Evolutionary conservation across 2,329 filamentous ascomycete species (phyloP).

Genomic region (Corniculantispora saksenae): DNA sequence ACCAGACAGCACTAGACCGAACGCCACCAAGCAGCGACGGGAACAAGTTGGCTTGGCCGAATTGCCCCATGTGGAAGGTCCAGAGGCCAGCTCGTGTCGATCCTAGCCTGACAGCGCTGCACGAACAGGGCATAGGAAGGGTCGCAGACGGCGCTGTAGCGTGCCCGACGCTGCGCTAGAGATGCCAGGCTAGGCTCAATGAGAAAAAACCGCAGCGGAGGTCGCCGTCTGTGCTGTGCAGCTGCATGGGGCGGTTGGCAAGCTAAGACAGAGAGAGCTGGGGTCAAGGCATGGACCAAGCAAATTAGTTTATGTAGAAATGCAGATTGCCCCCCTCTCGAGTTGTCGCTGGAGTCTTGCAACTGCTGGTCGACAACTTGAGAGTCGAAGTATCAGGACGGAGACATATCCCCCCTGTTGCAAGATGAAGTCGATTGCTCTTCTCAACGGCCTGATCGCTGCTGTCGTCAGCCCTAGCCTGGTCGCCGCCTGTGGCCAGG

Average conservation of each 20-base stretch:
- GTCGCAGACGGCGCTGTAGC: neutral
- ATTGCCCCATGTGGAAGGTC: slow-evolving; percentile 14
- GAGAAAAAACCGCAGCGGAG: neutral
- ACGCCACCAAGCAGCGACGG: neutral
- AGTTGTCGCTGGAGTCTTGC: neutral
- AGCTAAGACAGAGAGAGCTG: slow-evolving; percentile 1
- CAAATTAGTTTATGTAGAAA: slow-evolving; percentile 1
- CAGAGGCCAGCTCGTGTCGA: slow-evolving; percentile 4
- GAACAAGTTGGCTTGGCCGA: slow-evolving; percentile 5
- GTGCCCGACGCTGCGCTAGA: neutral
- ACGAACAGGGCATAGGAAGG: neutral
- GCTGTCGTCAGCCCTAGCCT: neutral
- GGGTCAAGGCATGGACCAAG: neutral
- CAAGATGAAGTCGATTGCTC: slow-evolving; percentile 13
- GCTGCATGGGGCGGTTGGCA: neutral
- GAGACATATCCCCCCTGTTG: neutral
- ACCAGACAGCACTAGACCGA: neutral
- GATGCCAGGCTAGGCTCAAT: neutral
- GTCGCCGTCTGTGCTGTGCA: slow-evolving; percentile 3
- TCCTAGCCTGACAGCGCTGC: neutral
- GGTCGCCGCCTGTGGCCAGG: slow-evolving; percentile 38
- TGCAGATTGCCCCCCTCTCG: neutral
- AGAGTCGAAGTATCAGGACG: neutral
- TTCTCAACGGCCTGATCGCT: slow-evolving; percentile 20
- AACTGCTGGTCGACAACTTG: neutral